Conservation (phyloP, 371 early-diverging fungal species). For the Batkoa obscura region DNA sequence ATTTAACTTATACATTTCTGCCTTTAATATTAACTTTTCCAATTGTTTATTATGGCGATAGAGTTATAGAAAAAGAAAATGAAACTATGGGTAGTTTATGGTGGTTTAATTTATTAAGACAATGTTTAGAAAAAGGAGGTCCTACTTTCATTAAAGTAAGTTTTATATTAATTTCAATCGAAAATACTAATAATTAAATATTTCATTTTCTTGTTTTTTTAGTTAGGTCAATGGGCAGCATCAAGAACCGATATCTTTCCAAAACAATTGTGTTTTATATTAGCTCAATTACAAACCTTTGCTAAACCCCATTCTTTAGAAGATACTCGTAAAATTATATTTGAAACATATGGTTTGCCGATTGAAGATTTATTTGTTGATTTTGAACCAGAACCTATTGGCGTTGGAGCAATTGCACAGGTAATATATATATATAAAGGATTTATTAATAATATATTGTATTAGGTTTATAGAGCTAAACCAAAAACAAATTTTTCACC, state of each 20-base stretch:
- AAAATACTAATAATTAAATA: neutral
- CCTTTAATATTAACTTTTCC: slow-evolving; percentile 40
- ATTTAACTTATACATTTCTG: slow-evolving; percentile 33
- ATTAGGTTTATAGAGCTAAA: slow-evolving; percentile 9
- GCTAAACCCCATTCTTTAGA: slow-evolving; percentile 58
- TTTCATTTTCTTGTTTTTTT: neutral
- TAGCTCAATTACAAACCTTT: slow-evolving; percentile 64
- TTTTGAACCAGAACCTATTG: slow-evolving; percentile 57
- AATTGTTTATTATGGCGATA: slow-evolving; percentile 24
- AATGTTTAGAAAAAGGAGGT: slow-evolving; percentile 67
- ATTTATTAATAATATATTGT: slow-evolving; percentile 5
- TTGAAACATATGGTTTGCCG: slow-evolving; percentile 30
- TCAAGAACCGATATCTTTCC: slow-evolving; percentile 85
- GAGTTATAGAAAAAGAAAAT: slow-evolving; percentile 18
- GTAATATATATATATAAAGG: slow-evolving; percentile 49
- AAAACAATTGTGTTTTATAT: slow-evolving; percentile 41
- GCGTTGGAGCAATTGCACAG: slow-evolving; percentile 92
- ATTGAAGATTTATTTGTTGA: slow-evolving; percentile 56
- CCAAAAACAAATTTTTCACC: slow-evolving; percentile 4
- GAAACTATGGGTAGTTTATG: slow-evolving; percentile 44
- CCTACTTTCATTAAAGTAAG: slow-evolving; percentile 81
- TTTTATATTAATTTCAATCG: neutral
- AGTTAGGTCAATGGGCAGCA: slow-evolving; percentile 92
- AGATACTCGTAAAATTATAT: slow-evolving; percentile 38
- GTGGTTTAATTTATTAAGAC: slow-evolving; percentile 65